Evolutionary conservation across 2,329 filamentous ascomycete genomes (phyloP).

Genomic region (Fusarium austroafricanum): DNA sequence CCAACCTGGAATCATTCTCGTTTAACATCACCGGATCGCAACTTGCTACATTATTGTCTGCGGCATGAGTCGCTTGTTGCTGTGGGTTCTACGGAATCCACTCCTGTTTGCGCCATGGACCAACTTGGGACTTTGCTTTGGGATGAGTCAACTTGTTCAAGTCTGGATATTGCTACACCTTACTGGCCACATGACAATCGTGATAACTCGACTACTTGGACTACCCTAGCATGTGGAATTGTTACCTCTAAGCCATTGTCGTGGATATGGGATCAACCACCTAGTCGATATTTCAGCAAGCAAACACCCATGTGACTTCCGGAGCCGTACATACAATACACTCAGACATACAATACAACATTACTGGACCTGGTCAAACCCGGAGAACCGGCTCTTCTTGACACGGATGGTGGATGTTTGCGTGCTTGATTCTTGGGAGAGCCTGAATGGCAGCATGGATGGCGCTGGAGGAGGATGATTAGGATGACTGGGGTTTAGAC

Average conservation of each 20-base stretch:
- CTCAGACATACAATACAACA: background rate
- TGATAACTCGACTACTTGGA: conserved; percentile 20
- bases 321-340: too few species aligned
- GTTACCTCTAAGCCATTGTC: background rate
- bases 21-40: conserved; percentile 19
- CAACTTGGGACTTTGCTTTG: background rate
- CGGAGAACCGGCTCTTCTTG: background rate
- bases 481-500: background rate
- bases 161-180: conserved; percentile 29
- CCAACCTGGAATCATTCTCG: conserved; percentile 11
- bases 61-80: conserved; percentile 22
- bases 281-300: background rate
- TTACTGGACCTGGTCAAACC: conserved; percentile 2
- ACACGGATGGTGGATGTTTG: background rate
- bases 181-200: conserved; percentile 14
- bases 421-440: background rate
- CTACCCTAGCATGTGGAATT: background rate
- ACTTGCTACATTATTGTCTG: conserved; percentile 32
- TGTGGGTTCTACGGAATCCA: conserved; percentile 8
- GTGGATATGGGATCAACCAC: conserved; percentile 1
- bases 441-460: background rate
- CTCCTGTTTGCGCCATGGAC: conserved; percentile 3
- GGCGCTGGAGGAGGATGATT: conserved; percentile 1
- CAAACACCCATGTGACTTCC: background rate
- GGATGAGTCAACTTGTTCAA: conserved; percentile 9